Percentiles rank a stretch among this genome's conserved stretches.
phyloP scores from a whole-genome alignment of 306 rosid species.

The Vicia faba region DNA sequence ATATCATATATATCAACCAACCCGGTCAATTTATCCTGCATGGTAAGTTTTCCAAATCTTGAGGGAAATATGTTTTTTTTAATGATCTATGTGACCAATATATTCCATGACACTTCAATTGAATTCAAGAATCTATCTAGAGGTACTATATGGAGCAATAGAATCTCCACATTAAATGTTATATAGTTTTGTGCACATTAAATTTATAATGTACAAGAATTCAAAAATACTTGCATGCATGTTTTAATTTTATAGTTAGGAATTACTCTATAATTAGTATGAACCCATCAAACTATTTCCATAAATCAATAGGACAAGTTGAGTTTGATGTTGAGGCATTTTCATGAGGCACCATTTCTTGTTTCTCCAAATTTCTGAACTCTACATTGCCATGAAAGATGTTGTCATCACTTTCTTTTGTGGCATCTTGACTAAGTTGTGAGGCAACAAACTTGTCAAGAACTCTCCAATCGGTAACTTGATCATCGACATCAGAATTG shows the following conservation, averaged over 20 bases:
- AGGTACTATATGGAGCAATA: conserved; percentile 19
- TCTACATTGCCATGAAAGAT: conserved; percentile 37
- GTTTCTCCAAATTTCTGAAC: conserved; percentile 52
- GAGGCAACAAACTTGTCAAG: conserved; percentile 95
- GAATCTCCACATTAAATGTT: conserved; percentile 42
- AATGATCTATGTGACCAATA: neutral
- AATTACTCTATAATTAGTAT: conserved; percentile 50
- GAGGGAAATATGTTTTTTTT: neutral
- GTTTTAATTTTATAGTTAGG: conserved; percentile 30
- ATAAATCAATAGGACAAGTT: conserved; percentile 58
- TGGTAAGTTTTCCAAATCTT: conserved; percentile 15
- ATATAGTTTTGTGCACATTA: conserved; percentile 43
- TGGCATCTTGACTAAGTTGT: conserved; percentile 75
- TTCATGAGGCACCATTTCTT: conserved; percentile 50
- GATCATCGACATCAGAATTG: conserved; percentile 39
- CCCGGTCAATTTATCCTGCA: conserved; percentile 34
- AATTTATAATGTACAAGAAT: conserved; percentile 65
- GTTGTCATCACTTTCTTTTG: conserved; percentile 47
- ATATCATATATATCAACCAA: conserved; percentile 34
- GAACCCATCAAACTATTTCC: conserved; percentile 56
- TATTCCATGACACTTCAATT: conserved; percentile 11
- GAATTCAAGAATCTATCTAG: conserved; percentile 30
- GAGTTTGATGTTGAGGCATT: conserved; percentile 58
- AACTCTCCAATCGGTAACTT: conserved; percentile 85
- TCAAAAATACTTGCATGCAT: conserved; percentile 35